phyloP scores from a whole-genome alignment of 139 green algal genomes.

The Yamagishiella unicocca region DNA sequence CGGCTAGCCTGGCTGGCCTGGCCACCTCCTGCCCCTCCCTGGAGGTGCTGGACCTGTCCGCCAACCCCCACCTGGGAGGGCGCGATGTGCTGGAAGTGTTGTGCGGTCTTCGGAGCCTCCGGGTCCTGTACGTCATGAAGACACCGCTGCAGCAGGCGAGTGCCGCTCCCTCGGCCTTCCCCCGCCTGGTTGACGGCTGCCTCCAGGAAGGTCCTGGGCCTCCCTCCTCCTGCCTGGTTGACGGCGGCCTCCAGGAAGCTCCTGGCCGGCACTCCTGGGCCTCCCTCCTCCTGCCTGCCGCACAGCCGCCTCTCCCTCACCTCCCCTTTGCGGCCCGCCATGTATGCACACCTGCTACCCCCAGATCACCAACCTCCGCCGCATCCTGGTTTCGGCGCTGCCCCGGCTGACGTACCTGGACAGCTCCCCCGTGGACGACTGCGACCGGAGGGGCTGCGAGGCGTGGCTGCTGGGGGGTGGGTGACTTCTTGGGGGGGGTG shows the following conservation, averaged over 20 bases:
- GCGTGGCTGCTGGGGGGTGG: slow-evolving; percentile 32
- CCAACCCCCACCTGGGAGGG: background rate
- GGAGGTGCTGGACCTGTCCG: slow-evolving; percentile 31
- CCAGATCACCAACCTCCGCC: slow-evolving; percentile 28
- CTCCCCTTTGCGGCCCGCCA: background rate
- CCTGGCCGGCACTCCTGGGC: no score
- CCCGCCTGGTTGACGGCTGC: no score
- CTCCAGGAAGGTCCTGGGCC: no score
- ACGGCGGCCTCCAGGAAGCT: no score
- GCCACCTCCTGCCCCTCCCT: background rate
- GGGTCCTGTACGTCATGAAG: slow-evolving; percentile 37
- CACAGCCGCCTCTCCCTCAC: background rate
- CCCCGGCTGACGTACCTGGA: slow-evolving; percentile 37
- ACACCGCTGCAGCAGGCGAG: slow-evolving; percentile 26
- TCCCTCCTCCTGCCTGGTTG: no score
- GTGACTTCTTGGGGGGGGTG: background rate
- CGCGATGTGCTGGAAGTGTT: background rate
- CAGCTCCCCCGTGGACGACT: slow-evolving; percentile 21
- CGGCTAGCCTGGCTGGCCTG: background rate
- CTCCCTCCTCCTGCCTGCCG: background rate
- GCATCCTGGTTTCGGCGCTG: slow-evolving; percentile 18
- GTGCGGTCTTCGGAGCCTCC: background rate
- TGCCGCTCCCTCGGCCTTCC: background rate
- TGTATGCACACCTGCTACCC: background rate
- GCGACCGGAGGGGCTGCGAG: slow-evolving; percentile 13